Conservation (phyloP, 306 rosid genomes). For the peach (Prunus persica) region Prunus_persica_NCBIv2 NC_034012.1:11366501-11367000, state of each 20-base stretch:
- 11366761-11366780: background rate
- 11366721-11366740: background rate
- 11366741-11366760: background rate
- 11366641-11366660: background rate
- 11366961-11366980: no score
- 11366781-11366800: no score
- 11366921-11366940: no score
- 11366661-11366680: background rate
- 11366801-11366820: no score
- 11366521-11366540: conserved; percentile 43
- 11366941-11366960: no score
- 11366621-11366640: conserved; percentile 28
- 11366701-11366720: background rate
- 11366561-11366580: conserved; percentile 30
- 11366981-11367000: no score
- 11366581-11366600: conserved; percentile 20
- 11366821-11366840: no score
- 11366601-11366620: conserved; percentile 39
- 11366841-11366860: no score
- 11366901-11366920: no score
- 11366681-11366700: no score
- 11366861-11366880: no score
- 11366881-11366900: no score
- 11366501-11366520: conserved; percentile 35
- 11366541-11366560: conserved; percentile 42